Evolutionary conservation across 2,329 filamentous ascomycete genomes (phyloP), one percentile per base, ranked within the genome.

Genomic region (Didymellaceae sp.): DNA sequence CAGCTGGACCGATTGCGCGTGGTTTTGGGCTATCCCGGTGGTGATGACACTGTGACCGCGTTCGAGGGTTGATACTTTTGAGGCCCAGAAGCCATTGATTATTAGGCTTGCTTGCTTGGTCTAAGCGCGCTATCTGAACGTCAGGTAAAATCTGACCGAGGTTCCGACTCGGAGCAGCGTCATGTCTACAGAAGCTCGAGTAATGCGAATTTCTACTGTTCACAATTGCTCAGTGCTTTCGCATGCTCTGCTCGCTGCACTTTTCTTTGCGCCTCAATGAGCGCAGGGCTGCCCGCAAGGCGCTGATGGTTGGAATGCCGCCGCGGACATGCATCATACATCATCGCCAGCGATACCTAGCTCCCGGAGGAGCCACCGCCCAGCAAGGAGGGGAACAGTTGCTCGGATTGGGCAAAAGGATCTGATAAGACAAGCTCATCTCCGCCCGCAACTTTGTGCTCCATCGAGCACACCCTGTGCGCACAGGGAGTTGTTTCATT

Each of bases 371-470:
- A 50, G 45, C 33, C 37, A 54, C 48, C 35, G 42, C 33, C 48
- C 43, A 32, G 48, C 34, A 40, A 41, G 43, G 52, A 58, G 57
- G 53, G 61, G 59, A 49, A 49, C 26, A 20, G 39, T 40, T 28
- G 37, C 40, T 52, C 41, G 32, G 43, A 50, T 54, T 55, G 44
- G 48, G 39, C 13, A 11, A 45, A 49, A 30, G 39, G 54, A 68
- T 68, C 62, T 65, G 58, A 68, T 68, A 59, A 60, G 65, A 65
- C 62, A 59, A 58, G 59, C 65, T 63, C 59, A 63, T 59, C 60
- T 65, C 59, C 61, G 53, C 20, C 54, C 40, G 47, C 55, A 35
- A 46, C 48, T 32, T 28, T 31, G 32, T 17, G 9, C 31, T 26
- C 26, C 32, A 7, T n/a, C 10, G 32, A 28, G 22, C 30, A 30